Evolutionary conservation across 768 basidiomycete species (phyloP).

Genomic region (Hebeloma cylindrosporum): DNA sequence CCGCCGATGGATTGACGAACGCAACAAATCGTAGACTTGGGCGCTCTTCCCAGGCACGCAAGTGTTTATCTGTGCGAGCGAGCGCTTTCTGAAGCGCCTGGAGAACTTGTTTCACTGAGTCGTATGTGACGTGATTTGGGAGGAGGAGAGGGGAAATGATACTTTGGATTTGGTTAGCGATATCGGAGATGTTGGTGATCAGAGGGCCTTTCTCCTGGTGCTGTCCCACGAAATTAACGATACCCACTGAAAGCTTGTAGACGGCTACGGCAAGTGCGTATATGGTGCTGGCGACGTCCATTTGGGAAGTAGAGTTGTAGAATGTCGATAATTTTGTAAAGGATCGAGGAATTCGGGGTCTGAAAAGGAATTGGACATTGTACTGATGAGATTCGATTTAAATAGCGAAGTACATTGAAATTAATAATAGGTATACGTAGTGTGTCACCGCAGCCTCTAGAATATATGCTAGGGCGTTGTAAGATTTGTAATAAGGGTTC

Average conservation of each 20-base stretch:
- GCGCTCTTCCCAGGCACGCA: conserved; percentile 17
- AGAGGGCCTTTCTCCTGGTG: conserved; percentile 13
- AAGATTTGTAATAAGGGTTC: too few relatives aligned
- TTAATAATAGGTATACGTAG: too few relatives aligned
- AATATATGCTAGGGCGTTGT: too few relatives aligned
- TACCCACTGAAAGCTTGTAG: conserved; percentile 10
- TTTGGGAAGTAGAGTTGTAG: background rate
- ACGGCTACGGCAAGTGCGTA: conserved; percentile 10
- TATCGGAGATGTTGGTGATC: conserved; percentile 12
- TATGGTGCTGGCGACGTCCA: conserved; percentile 11
- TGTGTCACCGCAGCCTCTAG: too few relatives aligned
- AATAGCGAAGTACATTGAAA: too few relatives aligned
- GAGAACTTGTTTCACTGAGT: conserved; percentile 11
- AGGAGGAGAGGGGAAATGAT: conserved; percentile 14
- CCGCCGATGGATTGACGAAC: conserved; percentile 14
- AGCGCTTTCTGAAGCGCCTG: conserved; percentile 8
- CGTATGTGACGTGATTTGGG: conserved; percentile 6
- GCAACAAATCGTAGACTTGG: conserved; percentile 8
- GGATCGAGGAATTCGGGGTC: background rate
- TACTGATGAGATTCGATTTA: too few relatives aligned
- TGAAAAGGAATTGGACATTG: background rate
- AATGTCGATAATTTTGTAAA: background rate
- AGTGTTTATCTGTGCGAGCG: conserved; percentile 8
- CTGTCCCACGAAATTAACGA: conserved; percentile 20
- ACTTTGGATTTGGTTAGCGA: conserved; percentile 17